A percentile compares a stretch with the other conserved stretches of the same genome.
phyloP scores from a whole-genome alignment of 208 protist species.

The Perkinsela sp. region DNA sequence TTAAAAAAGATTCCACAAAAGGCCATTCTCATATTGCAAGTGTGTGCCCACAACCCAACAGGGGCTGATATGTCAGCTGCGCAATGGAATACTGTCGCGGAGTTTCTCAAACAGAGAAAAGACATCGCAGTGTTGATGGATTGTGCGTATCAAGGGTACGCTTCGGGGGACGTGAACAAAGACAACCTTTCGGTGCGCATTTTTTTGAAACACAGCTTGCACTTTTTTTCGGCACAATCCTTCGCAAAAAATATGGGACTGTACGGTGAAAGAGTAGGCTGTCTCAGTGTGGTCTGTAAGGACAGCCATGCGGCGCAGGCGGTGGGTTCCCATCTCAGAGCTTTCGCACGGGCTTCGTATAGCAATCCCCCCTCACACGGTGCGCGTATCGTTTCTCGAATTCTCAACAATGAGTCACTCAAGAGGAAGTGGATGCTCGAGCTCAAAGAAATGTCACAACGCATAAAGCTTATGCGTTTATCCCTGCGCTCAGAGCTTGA shows the following conservation, averaged over 20 bases:
- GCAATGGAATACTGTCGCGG: constrained; percentile 76
- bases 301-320: constrained; percentile 16
- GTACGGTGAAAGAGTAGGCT: constrained; percentile 77
- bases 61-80: constrained; percentile 77
- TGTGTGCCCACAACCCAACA: constrained; percentile 95
- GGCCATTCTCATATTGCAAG: constrained; percentile 80
- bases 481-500: constrained; percentile 32
- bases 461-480: constrained; percentile 47
- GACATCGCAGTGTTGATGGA: constrained; percentile 78
- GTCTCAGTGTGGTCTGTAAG: constrained; percentile 34
- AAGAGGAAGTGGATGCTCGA: constrained; percentile 61
- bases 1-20: constrained; percentile 27
- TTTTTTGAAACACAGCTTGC: constrained; percentile 35
- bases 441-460: constrained; percentile 43
- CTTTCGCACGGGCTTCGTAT: constrained; percentile 72
- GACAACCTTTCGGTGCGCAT: constrained; percentile 58
- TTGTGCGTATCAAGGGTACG: constrained; percentile 83
- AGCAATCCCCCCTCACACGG: constrained; percentile 80
- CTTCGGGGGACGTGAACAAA: constrained; percentile 71
- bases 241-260: constrained; percentile 94
- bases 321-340: constrained; percentile 54
- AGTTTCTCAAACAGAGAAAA: constrained; percentile 30
- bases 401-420: constrained; percentile 50
- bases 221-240: constrained; percentile 64
- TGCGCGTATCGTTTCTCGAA: constrained; percentile 63